Evolutionary conservation across 2,329 filamentous ascomycete genomes (phyloP), one percentile per base, ranked within the genome.

Genomic region (Zelopaecilomyces penicillatus): DNA sequence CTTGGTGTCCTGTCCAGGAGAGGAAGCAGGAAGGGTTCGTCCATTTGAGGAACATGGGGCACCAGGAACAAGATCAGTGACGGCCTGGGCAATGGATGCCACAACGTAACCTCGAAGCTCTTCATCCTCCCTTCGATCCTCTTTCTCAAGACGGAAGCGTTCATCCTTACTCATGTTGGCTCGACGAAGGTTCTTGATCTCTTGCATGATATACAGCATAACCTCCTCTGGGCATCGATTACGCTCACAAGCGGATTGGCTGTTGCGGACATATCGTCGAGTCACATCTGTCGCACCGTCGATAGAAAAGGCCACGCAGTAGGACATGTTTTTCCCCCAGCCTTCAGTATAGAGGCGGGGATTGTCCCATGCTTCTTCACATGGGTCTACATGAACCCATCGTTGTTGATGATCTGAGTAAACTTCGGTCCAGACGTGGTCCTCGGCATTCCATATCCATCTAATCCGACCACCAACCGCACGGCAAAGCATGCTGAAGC

Each of bases 361-460:
- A 58, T 91, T 89, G 62, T 98, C 93, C 89, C 90, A 97, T 2
- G 87, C 82, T 60, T 91, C 91, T 63, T 97, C 93, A 59, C 91
- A 96, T 31, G 84, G 83, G 63, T 98, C 93, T 36, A 96, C 89
- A 54, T 97, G 91, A n/a, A 97, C 76, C 93, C 93, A 98, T 61
- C 89, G 81, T 63, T 85, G 83, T 59, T 91, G 85, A 66, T 95
- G 89, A 51, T 93, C 87, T 3, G 90, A 96, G 68, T 95, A 98
- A 10, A 97, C 85, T 58, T 97, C 93, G 1, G 90, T 95, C 93
- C 93, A 98, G 28, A 96, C 87, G 59, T 96, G 87, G 63, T 97
- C 93, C 65, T 97, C 93, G 30, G 85, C 84, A 56, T 97, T 97
- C 93, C 93, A 98, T 8, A 98, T 85, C 93, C 93, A 98, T 58